Conservation (phyloP, 2,329 filamentous ascomycete species). For the Neobulgaria alba region DNA sequence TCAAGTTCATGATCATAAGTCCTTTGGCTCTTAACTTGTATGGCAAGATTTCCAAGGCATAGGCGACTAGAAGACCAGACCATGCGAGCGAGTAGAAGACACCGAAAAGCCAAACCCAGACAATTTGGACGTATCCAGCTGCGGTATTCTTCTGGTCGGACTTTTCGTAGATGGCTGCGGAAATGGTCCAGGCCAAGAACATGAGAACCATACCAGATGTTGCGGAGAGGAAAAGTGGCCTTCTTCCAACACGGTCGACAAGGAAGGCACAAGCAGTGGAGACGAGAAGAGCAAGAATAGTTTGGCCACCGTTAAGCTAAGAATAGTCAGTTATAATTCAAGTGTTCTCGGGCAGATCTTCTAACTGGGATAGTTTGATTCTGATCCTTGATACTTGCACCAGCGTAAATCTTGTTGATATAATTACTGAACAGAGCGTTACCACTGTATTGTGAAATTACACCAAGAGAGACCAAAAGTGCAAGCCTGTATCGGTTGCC, state of each 20-base stretch:
- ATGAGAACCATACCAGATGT: conserved; percentile 32
- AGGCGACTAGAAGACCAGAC: conserved; percentile 48
- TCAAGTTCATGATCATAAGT: conserved; percentile 56
- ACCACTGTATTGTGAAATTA: conserved; percentile 61
- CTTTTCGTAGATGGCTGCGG: conserved; percentile 37
- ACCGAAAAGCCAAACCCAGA: conserved; percentile 41
- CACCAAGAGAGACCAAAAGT: conserved; percentile 52
- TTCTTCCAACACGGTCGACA: conserved; percentile 46
- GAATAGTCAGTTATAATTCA: neutral
- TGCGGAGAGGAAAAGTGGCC: conserved; percentile 43
- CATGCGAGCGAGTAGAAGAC: conserved; percentile 47
- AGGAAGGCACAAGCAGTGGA: conserved; percentile 47
- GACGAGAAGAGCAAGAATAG: conserved; percentile 40
- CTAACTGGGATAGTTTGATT: conserved; percentile 36
- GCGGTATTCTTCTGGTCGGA: conserved; percentile 25
- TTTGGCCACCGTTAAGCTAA: conserved; percentile 29
- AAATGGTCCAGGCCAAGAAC: conserved; percentile 43
- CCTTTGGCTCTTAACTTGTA: conserved; percentile 36
- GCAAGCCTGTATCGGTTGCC: conserved; percentile 57
- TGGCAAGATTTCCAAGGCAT: conserved; percentile 42
- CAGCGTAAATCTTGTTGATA: conserved; percentile 52
- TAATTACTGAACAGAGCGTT: conserved; percentile 62
- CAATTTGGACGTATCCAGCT: conserved; percentile 35
- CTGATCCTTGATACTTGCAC: conserved; percentile 45
- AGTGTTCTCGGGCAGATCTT: conserved; percentile 27